A percentile compares a stretch with the other conserved stretches of the same genome.
phyloP scores from a whole-genome alignment of 1,139 yeast species.

The Zygoascus sp. region DNA sequence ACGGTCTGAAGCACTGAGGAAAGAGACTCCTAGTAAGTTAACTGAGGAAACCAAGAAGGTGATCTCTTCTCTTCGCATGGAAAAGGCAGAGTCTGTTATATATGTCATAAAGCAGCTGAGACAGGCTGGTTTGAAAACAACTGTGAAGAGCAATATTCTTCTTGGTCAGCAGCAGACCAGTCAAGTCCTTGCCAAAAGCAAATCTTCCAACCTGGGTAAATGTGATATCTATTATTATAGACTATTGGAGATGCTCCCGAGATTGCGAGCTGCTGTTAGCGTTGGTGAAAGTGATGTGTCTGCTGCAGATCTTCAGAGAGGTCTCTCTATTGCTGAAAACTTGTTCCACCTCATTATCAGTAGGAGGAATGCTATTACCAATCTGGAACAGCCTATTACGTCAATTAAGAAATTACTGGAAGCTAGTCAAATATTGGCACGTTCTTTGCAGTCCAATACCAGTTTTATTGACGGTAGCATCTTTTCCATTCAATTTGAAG shows the following conservation, averaged over 20 bases:
- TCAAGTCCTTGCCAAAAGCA: constrained; percentile 43
- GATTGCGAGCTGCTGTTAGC: constrained; percentile 62
- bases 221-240: constrained; percentile 62
- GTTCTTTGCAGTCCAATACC: neutral
- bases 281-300: constrained; percentile 67
- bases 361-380: constrained; percentile 8
- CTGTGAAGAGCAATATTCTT: constrained; percentile 60
- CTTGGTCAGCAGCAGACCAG: constrained; percentile 57
- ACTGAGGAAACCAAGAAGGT: constrained; percentile 72
- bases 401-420: neutral
- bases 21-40: constrained; percentile 69
- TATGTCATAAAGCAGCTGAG: constrained; percentile 70
- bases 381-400: neutral
- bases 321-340: constrained; percentile 76
- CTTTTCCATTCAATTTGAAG: neutral
- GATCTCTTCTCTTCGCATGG: constrained; percentile 69
- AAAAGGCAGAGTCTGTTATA: constrained; percentile 73
- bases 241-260: constrained; percentile 73
- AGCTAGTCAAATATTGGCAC: neutral
- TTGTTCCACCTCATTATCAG: constrained; percentile 44
- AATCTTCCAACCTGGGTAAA: constrained; percentile 45
- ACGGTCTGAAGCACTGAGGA: constrained; percentile 59
- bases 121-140: constrained; percentile 68
- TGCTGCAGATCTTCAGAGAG: constrained; percentile 65
- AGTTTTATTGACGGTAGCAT: neutral